phyloP scores from a whole-genome alignment of 176 grass and related monocot genomes.

The Carex parvula region DNA sequence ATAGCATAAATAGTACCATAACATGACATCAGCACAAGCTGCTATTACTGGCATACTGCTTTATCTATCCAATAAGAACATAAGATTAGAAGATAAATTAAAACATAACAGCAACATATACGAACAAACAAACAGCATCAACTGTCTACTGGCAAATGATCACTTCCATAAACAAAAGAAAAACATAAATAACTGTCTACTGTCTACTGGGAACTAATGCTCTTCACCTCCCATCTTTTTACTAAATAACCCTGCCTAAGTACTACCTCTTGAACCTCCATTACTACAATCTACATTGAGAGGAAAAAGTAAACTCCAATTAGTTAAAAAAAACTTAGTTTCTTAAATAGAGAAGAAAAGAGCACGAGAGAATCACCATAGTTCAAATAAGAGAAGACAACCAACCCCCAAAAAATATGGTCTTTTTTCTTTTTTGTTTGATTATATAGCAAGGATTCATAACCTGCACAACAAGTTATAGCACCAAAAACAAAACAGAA shows the following conservation, averaged over 20 bases:
- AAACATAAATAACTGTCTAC: background rate
- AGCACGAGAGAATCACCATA: background rate
- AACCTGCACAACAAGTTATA: constrained; percentile 5
- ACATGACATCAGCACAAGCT: background rate
- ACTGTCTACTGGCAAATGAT: background rate
- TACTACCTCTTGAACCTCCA: constrained; percentile 15
- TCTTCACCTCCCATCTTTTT: constrained; percentile 14
- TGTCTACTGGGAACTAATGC: constrained; percentile 3
- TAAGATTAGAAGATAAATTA: background rate
- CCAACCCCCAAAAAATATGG: background rate
- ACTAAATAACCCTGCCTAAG: constrained; percentile 9
- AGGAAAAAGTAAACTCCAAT: background rate
- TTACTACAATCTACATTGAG: constrained; percentile 19
- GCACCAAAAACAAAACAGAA: background rate
- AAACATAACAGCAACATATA: background rate
- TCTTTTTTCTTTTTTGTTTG: constrained; percentile 17
- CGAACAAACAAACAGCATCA: background rate
- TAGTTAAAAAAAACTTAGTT: background rate
- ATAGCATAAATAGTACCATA: background rate
- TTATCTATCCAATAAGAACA: constrained; percentile 9
- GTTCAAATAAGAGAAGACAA: constrained; percentile 25
- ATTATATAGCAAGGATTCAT: constrained; percentile 31
- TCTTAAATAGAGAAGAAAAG: constrained; percentile 1
- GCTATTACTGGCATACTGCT: background rate
- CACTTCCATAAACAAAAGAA: background rate